Evolutionary conservation across 73 alveolate species (phyloP), one percentile per base, ranked within the genome.

Genomic region (Paraurostyla sp.): DNA sequence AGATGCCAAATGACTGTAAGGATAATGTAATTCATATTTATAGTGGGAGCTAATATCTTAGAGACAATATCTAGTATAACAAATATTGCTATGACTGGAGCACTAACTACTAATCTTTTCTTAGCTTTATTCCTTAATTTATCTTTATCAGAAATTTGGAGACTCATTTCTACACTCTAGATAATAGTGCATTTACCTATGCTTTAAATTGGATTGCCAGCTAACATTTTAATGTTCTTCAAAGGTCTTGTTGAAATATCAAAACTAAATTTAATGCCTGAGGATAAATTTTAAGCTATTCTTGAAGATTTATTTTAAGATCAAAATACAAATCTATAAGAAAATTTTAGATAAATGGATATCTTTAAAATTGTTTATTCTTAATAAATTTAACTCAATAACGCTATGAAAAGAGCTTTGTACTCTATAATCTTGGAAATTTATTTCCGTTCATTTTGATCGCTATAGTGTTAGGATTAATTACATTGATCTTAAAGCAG

Each of bases 141-240:
- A 18, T 69, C 83, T 35, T 7, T 69, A 6, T 35, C 30, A 23
- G 38, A 69, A 27, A 22, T 69, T 2, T 69, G 83, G 83, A 38
- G 18, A 60, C 83, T 69, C 2, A 69, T 69, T 25, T 22, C n/a
- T 23, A 69, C 83, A 2, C 27, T 69, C 20, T 23, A 69, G 48
- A 69, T 69, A 22, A 38, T 69, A 20, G 83, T 69, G 3, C 83
- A 69, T 43, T 69, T 41, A 20, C 83, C 83, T 3, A 9, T 69
- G 11, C 48, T 69, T 7, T 20, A 69, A n/a, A 38, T 69, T 9
- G 62, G 62, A 16, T 22, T 69, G 9, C 83, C 58, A 32, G n/a
- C 83, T 35, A 69, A 69, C 48, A 36, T 38, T 22, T 15, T 69
- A 7, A 23, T 69, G 62, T n/a, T 25, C 13, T 15, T 36, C 18